Percentiles rank a stretch among this genome's conserved stretches.
Evolutionary conservation across 192 early-diverging fungal genomes (phyloP).

Genomic region (Ramicandelaber brevisporus): DNA sequence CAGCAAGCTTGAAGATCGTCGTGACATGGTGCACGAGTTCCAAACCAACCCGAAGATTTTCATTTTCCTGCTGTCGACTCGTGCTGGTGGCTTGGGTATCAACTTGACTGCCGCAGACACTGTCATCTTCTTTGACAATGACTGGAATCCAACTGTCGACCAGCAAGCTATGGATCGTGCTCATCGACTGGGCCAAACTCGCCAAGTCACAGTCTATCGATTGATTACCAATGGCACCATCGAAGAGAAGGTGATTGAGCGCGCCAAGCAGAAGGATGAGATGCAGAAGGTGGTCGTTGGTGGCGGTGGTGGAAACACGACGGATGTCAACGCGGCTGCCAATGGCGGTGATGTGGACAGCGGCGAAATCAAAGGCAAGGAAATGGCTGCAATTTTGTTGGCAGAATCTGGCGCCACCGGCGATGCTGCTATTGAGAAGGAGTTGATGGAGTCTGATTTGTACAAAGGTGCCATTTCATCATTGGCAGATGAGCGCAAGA

Average conservation of each 20-base stretch:
- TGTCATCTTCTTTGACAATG: conserved; percentile 67
- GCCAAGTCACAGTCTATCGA: conserved; percentile 63
- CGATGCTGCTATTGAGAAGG: too few relatives aligned
- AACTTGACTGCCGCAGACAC: conserved; percentile 80
- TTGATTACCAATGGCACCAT: conserved; percentile 58
- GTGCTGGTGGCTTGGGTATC: conserved; percentile 70
- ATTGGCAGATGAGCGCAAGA: too few relatives aligned
- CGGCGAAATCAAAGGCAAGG: background rate
- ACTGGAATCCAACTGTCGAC: conserved; percentile 81
- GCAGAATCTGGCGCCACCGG: too few relatives aligned
- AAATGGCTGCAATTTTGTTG: background rate
- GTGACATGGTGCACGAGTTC: conserved; percentile 83
- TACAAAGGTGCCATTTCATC: too few relatives aligned
- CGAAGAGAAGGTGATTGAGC: conserved; percentile 53
- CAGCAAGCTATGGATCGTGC: conserved; percentile 82
- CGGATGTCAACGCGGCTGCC: too few relatives aligned
- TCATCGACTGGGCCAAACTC: conserved; percentile 62
- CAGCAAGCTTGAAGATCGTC: conserved; percentile 61
- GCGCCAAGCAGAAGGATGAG: conserved; percentile 74
- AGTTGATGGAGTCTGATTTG: too few relatives aligned
- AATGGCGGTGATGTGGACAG: background rate
- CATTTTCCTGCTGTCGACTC: conserved; percentile 57
- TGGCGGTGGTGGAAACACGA: conserved; percentile 50
- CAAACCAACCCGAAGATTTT: conserved; percentile 69
- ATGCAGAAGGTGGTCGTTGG: conserved; percentile 85